Conservation (phyloP, 208 protist species). For the Sergeia podlipaevii region DNA sequence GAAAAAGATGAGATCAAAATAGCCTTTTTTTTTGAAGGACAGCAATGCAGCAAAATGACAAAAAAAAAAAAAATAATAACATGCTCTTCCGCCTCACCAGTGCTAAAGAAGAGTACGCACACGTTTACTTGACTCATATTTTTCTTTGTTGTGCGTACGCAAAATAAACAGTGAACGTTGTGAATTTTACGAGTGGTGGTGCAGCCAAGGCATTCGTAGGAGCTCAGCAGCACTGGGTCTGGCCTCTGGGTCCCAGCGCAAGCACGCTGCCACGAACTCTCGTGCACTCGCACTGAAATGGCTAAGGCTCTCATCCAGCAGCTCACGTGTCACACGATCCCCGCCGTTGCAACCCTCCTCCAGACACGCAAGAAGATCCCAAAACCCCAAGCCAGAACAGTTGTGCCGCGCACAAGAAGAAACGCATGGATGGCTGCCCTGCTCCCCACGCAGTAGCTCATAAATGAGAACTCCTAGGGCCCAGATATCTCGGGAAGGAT, state of each 20-base stretch:
- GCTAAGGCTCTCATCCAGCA: too few species aligned
- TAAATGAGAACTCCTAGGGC: conserved; percentile 38
- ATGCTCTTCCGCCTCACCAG: conserved; percentile 2
- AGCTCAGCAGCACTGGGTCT: conserved; percentile 29
- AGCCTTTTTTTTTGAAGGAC: conserved; percentile 2
- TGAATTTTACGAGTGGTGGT: too few species aligned
- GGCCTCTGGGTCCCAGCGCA: conserved; percentile 24
- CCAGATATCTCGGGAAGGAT: conserved; percentile 45
- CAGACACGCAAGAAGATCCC: conserved; percentile 13
- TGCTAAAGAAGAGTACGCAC: conserved; percentile 7
- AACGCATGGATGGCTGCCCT: conserved; percentile 21
- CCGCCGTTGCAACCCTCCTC: background rate
- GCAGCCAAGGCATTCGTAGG: conserved; percentile 22
- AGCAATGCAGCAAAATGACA: background rate
- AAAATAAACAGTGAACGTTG: background rate
- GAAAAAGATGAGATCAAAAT: background rate
- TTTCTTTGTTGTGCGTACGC: too few species aligned
- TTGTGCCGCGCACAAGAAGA: too few species aligned
- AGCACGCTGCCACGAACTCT: conserved; percentile 21
- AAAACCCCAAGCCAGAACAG: too few species aligned
- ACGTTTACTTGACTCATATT: too few species aligned
- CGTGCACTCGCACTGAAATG: too few species aligned
- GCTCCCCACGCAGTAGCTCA: conserved; percentile 28
- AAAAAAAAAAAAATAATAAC: conserved; percentile 8
- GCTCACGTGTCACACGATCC: too few species aligned